A percentile compares a stretch with the other conserved stretches of the same genome.
These are phyloP conservation scores for Wickerhamia fluorescens DNA, from an alignment of 805 yeast genomes.

Conservation along the genomic window DNA sequence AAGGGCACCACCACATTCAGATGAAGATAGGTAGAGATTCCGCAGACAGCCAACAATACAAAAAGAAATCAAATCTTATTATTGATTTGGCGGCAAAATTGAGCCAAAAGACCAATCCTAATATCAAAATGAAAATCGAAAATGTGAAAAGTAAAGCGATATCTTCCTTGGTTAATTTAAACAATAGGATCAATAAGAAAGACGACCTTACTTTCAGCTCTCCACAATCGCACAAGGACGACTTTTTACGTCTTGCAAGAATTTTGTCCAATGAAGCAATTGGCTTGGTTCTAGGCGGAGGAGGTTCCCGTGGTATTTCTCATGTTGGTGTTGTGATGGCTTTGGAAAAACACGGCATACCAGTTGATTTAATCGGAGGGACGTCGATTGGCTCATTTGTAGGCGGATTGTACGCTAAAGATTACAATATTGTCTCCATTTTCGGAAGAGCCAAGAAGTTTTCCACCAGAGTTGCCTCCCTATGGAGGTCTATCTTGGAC, in stretches of 20 bases:
- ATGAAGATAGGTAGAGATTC: constrained; percentile 37
- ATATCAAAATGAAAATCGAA: constrained; percentile 24
- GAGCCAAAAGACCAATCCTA: constrained; percentile 26
- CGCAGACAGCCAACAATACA: constrained; percentile 6
- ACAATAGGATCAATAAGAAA: constrained; percentile 13
- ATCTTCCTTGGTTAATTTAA: constrained; percentile 19
- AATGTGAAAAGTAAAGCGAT: constrained; percentile 25
- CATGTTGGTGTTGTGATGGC: constrained; percentile 92
- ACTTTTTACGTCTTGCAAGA: constrained; percentile 84
- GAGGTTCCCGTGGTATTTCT: constrained; percentile 93
- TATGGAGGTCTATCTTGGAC: constrained; percentile 82
- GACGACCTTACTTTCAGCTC: constrained; percentile 18
- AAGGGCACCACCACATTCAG: constrained; percentile 87
- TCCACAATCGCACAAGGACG: constrained; percentile 64
- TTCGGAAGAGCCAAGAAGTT: constrained; percentile 87
- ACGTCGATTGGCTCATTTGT: constrained; percentile 95
- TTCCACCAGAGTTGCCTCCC: constrained; percentile 69
- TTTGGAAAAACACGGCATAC: constrained; percentile 85
- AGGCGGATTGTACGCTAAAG: constrained; percentile 91
- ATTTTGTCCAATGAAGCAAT: constrained; percentile 88
- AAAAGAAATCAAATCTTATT: constrained; percentile 19
- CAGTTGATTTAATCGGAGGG: constrained; percentile 91
- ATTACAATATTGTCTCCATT: constrained; percentile 83
- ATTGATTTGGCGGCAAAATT: constrained; percentile 31
- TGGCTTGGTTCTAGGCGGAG: constrained; percentile 94